phyloP scores from a whole-genome alignment of 2,329 filamentous ascomycete genomes.

The Fusarium dimerum region DNA sequence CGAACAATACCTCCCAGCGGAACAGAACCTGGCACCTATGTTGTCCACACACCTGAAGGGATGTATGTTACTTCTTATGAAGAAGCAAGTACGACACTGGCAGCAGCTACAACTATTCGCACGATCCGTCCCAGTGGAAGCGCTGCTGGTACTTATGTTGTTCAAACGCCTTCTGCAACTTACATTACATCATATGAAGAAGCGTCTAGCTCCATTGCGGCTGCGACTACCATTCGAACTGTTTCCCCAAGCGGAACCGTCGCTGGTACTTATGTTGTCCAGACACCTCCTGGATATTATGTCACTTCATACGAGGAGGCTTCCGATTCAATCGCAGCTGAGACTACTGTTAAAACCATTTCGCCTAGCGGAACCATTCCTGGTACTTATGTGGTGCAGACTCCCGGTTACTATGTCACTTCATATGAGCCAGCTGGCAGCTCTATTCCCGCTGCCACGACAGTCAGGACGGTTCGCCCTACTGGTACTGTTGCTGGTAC shows the following conservation, averaged over 20 bases:
- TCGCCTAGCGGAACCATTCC: neutral
- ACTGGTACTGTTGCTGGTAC: neutral
- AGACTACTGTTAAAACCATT: neutral
- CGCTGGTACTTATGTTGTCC: slow-evolving; percentile 7
- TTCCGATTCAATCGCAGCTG: neutral
- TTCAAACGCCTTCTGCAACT: neutral
- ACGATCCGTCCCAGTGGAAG: neutral
- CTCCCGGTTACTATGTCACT: neutral
- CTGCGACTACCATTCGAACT: too few relatives aligned
- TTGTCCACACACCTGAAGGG: neutral
- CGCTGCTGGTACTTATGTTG: neutral
- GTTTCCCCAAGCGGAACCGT: neutral
- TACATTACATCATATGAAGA: neutral
- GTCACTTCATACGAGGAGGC: neutral
- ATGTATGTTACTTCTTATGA: too few relatives aligned
- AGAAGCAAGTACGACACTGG: neutral
- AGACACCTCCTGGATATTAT: slow-evolving; percentile 1
- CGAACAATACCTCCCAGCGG: neutral
- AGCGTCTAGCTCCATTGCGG: neutral
- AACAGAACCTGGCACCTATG: neutral
- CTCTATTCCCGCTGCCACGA: neutral
- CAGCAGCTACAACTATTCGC: neutral
- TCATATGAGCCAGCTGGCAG: neutral
- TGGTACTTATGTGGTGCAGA: neutral
- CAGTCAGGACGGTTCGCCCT: neutral